Evolutionary conservation across 2,329 filamentous ascomycete genomes (phyloP).

Genomic region (Juglanconis juglandina): DNA sequence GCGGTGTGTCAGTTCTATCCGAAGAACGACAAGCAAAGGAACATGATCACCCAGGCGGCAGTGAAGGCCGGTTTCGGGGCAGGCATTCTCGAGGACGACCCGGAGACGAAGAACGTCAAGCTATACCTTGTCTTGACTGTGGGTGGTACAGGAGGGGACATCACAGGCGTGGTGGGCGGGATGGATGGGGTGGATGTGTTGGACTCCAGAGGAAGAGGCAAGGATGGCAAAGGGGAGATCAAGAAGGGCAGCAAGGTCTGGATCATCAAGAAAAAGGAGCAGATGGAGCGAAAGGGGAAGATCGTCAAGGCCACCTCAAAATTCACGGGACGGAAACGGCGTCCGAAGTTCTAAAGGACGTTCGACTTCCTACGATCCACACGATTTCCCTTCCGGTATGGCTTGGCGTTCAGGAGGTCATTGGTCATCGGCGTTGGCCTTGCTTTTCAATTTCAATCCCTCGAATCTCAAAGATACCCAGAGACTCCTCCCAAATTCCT

Average conservation of each 20-base stretch:
- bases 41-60: conserved; percentile 87
- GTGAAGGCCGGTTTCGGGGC: conserved; percentile 94
- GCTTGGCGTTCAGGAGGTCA: conserved; percentile 16
- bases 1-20: conserved; percentile 98
- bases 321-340: conserved; percentile 88
- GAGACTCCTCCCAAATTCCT: not conserved
- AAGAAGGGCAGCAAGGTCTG: conserved; percentile 83
- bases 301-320: conserved; percentile 89
- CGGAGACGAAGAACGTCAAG: conserved; percentile 93
- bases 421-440: conserved; percentile 4
- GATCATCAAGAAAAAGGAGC: conserved; percentile 84
- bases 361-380: not conserved
- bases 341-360: conserved; percentile 63
- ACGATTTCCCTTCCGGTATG: conserved; percentile 5
- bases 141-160: conserved; percentile 71
- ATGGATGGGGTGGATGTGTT: conserved; percentile 85
- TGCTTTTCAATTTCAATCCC: not conserved
- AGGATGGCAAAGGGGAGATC: conserved; percentile 47
- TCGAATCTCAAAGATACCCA: conserved; percentile 18
- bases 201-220: conserved; percentile 59
- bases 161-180: conserved; percentile 82
- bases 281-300: conserved; percentile 93
- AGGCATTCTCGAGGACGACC: conserved; percentile 90
- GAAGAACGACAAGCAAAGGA: conserved; percentile 86
- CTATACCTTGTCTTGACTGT: conserved; percentile 94